phyloP scores from a whole-genome alignment of 169 alveolate species.

The Neospora caninum region DNA sequence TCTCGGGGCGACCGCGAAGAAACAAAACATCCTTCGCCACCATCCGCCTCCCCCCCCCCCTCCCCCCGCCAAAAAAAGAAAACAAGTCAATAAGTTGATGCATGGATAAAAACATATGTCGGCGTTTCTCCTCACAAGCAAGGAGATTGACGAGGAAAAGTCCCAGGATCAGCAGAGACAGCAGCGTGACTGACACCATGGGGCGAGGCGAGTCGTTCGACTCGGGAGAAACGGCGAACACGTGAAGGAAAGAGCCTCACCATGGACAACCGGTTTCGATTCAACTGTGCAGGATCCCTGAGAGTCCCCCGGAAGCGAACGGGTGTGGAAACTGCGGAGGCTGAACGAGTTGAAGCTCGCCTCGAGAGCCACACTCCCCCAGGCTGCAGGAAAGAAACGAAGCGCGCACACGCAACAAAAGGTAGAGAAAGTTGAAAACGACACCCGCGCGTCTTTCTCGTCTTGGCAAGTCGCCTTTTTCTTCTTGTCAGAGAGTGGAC shows the following conservation, averaged over 20 bases:
- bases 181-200: too few relatives aligned
- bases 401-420: background rate
- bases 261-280: background rate
- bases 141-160: too few relatives aligned
- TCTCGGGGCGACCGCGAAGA: too few relatives aligned
- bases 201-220: background rate
- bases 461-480: too few relatives aligned
- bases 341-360: background rate
- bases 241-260: background rate
- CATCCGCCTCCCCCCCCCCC: too few relatives aligned
- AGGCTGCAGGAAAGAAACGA: background rate
- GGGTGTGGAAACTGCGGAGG: background rate
- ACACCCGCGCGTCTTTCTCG: too few relatives aligned
- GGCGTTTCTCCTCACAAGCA: background rate
- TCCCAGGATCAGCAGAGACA: too few relatives aligned
- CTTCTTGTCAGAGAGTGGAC: too few relatives aligned
- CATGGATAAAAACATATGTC: background rate
- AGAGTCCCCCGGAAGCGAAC: background rate
- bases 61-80: too few relatives aligned
- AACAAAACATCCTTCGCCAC: too few relatives aligned
- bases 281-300: background rate
- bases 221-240: background rate
- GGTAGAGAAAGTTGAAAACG: too few relatives aligned
- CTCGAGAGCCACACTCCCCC: background rate
- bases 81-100: too few relatives aligned